Evolutionary conservation across 768 basidiomycete species (phyloP).

Genomic region (Trametes cingulata): DNA sequence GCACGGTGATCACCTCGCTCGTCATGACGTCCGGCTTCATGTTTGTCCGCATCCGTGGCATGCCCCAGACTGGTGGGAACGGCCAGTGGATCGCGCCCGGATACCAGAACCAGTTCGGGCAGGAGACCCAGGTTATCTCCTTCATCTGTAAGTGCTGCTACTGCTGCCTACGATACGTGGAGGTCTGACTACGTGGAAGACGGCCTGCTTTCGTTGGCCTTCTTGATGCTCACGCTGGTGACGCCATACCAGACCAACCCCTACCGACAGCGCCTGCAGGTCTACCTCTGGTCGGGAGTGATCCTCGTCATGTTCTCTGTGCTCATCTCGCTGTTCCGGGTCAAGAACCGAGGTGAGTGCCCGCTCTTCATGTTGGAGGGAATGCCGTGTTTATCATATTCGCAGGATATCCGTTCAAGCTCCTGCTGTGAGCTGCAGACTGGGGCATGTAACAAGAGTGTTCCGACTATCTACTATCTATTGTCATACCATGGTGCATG

Average conservation of each 20-base stretch:
- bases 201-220: constrained; percentile 74
- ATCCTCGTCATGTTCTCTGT: constrained; percentile 85
- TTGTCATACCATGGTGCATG: constrained; percentile 14
- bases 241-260: constrained; percentile 77
- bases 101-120: constrained; percentile 87
- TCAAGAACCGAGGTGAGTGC: constrained; percentile 83
- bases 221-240: constrained; percentile 78
- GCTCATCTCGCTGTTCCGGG: constrained; percentile 80
- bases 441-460: constrained; percentile 18
- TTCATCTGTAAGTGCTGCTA: constrained; percentile 69
- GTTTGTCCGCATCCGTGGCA: constrained; percentile 90
- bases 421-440: constrained; percentile 52
- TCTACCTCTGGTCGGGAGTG: constrained; percentile 87
- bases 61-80: constrained; percentile 64
- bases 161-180: background rate
- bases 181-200: constrained; percentile 51
- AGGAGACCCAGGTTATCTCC: constrained; percentile 88
- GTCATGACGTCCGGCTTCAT: constrained; percentile 94
- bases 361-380: background rate
- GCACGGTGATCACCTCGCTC: constrained; percentile 60
- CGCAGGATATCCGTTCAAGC: constrained; percentile 78
- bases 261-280: constrained; percentile 74
- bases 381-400: background rate
- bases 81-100: constrained; percentile 86
- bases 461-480: constrained; percentile 21